Percentiles rank a stretch among this genome's conserved stretches.
Evolutionary conservation across 2,329 filamentous ascomycete species (phyloP).

Genomic region (Nigrospora osmanthi): DNA sequence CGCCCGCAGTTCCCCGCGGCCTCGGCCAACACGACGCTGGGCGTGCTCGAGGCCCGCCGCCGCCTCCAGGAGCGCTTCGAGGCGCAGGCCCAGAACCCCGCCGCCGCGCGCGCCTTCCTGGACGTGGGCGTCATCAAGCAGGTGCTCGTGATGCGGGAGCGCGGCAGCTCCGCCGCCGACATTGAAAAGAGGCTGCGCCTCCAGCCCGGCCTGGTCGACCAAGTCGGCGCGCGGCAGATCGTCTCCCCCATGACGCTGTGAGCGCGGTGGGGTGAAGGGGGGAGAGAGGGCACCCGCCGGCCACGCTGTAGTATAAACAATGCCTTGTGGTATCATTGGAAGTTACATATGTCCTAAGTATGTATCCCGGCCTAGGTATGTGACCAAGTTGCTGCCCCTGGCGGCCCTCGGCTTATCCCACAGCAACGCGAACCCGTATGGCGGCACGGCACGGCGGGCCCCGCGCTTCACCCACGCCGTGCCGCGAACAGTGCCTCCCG

Average conservation of each 20-base stretch:
- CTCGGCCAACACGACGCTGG: conserved; percentile 35
- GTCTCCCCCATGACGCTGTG: conserved; percentile 18
- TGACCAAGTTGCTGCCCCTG: too few species aligned
- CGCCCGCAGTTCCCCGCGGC: conserved; percentile 12
- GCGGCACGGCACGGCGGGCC: too few species aligned
- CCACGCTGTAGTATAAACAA: too few species aligned
- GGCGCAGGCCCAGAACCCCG: conserved; percentile 32
- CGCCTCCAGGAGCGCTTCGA: conserved; percentile 34
- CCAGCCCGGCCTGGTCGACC: conserved; percentile 34
- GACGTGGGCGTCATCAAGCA: conserved; percentile 39
- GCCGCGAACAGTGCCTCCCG: too few species aligned
- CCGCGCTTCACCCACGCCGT: too few species aligned
- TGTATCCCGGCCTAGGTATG: too few species aligned
- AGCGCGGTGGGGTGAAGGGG: too few species aligned
- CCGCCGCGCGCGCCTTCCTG: conserved; percentile 36
- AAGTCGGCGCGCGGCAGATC: conserved; percentile 32
- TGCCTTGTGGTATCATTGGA: too few species aligned
- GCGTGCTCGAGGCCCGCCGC: conserved; percentile 40
- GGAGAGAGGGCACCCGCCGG: not conserved
- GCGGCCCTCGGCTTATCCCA: too few species aligned
- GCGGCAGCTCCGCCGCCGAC: conserved; percentile 26
- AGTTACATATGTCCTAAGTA: too few species aligned
- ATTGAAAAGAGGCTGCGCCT: conserved; percentile 41
- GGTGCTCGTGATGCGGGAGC: conserved; percentile 33
- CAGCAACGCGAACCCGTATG: too few species aligned